Conservation (phyloP, 2,329 filamentous ascomycete genomes). For the Cladophialophora exuberans region DNA sequence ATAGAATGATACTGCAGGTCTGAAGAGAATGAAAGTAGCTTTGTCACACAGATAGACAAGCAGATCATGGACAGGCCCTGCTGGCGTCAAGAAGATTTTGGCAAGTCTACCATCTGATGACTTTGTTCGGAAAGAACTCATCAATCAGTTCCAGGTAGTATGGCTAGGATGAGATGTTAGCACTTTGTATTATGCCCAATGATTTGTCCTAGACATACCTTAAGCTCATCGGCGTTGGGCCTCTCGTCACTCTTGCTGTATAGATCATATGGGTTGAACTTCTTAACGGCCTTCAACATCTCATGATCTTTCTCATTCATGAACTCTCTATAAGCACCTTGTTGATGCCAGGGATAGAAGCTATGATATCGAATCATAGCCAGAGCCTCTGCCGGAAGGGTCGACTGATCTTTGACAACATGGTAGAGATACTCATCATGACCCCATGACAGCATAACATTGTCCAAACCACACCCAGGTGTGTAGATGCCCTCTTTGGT, state of each 20-base stretch:
- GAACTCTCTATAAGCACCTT: conserved; percentile 77
- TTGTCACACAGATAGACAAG: background rate
- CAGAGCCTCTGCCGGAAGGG: conserved; percentile 76
- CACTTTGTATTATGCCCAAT: background rate
- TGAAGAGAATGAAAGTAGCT: no score
- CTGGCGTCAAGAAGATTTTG: background rate
- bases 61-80: background rate
- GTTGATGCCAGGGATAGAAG: conserved; percentile 89
- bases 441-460: conserved; percentile 88
- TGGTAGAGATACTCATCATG: conserved; percentile 89
- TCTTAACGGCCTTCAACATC: conserved; percentile 79
- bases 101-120: conserved; percentile 67
- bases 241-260: conserved; percentile 89
- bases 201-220: conserved; percentile 51
- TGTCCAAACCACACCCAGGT: conserved; percentile 78
- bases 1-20: no score
- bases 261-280: conserved; percentile 89
- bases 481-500: conserved; percentile 80
- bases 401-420: conserved; percentile 80
- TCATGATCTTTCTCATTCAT: conserved; percentile 81
- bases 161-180: conserved; percentile 48
- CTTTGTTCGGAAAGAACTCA: conserved; percentile 71
- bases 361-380: conserved; percentile 94
- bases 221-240: conserved; percentile 75
- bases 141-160: conserved; percentile 77